Base-by-base conservation (phyloP, 208 protist genomes). In the Acanthamoeba healyi region DNA sequence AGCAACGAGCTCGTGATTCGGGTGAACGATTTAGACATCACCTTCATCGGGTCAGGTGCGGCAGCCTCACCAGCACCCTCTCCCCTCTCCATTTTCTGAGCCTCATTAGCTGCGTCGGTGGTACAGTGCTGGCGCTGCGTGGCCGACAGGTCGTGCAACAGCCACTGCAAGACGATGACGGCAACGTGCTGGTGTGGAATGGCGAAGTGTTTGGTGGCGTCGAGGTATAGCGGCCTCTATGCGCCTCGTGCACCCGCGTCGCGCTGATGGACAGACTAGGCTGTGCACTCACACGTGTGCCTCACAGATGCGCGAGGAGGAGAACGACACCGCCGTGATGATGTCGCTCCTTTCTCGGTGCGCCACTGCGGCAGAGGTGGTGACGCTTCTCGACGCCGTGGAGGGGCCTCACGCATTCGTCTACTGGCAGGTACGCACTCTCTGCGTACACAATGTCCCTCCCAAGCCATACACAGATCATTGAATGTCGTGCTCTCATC, bases 171-270 rank as follows among this genome's bases (percentile, higher is more conserved):
- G 88, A 93, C 38, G 63, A 56, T 15, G 46, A 58, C 42, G 44
- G 63, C 67, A 93, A 93, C 32, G 67, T 93, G 32, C 65, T 93
- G 15, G 40, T 93, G 14, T 93, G 61, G 65, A 93, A 93, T 63
- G 88, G 88, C 29, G 88, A 93, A 93, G 67, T 93, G 22, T 93
- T 93, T 81, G 88, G 88, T 24, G 88, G 88, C 24, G 26, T 93
- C 26, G 34, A 93, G 65, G 88, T 93, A 42, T 74, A 54, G 86
- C 51, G 86, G 86, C 10, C 7, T 92, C 17, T 15, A 92, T 15
- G 86, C 74, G 26, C 29, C 0, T 15, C 65, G 34, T 40, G 32
- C 65, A 93, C 19, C 46, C 7, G 7, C 1, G 0, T 2, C 46
- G 44, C 12, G 44, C 12, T 49, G 44, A 12, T 12, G 44, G 7